Conservation (phyloP, 2,329 filamentous ascomycete species). For the Zymoseptoria pseudotritici region DNA sequence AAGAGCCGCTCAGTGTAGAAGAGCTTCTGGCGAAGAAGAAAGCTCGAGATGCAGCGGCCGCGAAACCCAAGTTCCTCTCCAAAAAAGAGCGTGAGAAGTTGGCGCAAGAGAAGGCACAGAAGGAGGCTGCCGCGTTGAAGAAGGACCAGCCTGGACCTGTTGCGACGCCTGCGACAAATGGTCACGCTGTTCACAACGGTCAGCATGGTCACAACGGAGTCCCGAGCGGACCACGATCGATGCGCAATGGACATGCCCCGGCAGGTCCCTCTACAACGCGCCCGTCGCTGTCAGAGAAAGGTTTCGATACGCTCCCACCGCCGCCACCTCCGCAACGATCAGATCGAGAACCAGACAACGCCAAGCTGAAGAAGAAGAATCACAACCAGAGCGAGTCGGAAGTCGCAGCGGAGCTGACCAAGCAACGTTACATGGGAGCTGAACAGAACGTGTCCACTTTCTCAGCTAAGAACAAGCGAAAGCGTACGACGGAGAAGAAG, state of each 20-base stretch:
- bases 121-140: constrained; percentile 60
- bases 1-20: constrained; percentile 68
- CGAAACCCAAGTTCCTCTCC: constrained; percentile 82
- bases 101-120: constrained; percentile 64
- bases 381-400: constrained; percentile 45
- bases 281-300: constrained; percentile 37
- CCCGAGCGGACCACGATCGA: constrained; percentile 66
- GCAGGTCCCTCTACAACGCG: constrained; percentile 44
- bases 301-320: constrained; percentile 47
- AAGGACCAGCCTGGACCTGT: constrained; percentile 26
- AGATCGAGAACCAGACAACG: constrained; percentile 24
- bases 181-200: constrained; percentile 4
- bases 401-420: constrained; percentile 65
- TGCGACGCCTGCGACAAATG: constrained; percentile 25
- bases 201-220: constrained; percentile 6
- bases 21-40: constrained; percentile 79
- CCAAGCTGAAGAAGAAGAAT: constrained; percentile 29
- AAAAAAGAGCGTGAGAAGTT: constrained; percentile 75
- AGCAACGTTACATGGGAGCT: constrained; percentile 83
- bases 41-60: constrained; percentile 72
- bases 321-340: constrained; percentile 39
- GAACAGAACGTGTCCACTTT: constrained; percentile 83
- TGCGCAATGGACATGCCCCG: constrained; percentile 47
- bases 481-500: constrained; percentile 87
- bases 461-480: constrained; percentile 91